Evolutionary conservation across 2,329 filamentous ascomycete genomes (phyloP), one percentile per base, ranked within the genome.

Genomic region (Macrophomina tecta): DNA sequence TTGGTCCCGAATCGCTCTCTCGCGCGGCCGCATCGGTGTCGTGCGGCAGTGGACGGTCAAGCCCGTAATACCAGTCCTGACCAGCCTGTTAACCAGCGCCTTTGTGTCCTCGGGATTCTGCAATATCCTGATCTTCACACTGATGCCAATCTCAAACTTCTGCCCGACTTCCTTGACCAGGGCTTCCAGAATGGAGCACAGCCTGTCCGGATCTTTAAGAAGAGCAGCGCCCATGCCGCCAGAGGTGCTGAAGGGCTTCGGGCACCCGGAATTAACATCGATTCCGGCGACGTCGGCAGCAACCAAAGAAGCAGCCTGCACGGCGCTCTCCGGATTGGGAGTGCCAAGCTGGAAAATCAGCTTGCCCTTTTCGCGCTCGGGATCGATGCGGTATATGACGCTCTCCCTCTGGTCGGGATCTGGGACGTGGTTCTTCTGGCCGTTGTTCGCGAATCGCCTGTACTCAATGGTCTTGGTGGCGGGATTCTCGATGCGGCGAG

Each of bases 211-310:
- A 0, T 91, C 94, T 72, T 87, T 88, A 16, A 99, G 86, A 23
- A 99, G 85, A 1, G 94, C 94, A 0, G 95, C 95, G 58, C 95
- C 95, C 95, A 99, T 99, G 58, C 95, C 95, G 68, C 93, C 93
- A 69, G 87, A 87, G 2, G 94, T 97, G 74, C 92, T 97, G 80
- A 99, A 99, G 0, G 94, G 92, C 79, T 99, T 99, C 0, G 95
- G 95, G 76, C 95, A 99, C n/a, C 95, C 95, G 0, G 95, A 93
- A 78, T 99, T 99, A 69, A 99, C 91, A 77, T 98, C 95, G 72
- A 99, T 97, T 68, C 95, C 95, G 0, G 90, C 89, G 3, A 99
- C 95, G 79, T 98, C 93, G 12, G 82, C 86, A 0, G 94, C 95
- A 23, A 99, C 90, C 16, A 97, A 81, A 64, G 89, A 89, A 2